These are phyloP conservation scores for Globisporangium paddicum DNA, from an alignment of 352 stramenopile species.

Conservation along the genomic window DNA sequence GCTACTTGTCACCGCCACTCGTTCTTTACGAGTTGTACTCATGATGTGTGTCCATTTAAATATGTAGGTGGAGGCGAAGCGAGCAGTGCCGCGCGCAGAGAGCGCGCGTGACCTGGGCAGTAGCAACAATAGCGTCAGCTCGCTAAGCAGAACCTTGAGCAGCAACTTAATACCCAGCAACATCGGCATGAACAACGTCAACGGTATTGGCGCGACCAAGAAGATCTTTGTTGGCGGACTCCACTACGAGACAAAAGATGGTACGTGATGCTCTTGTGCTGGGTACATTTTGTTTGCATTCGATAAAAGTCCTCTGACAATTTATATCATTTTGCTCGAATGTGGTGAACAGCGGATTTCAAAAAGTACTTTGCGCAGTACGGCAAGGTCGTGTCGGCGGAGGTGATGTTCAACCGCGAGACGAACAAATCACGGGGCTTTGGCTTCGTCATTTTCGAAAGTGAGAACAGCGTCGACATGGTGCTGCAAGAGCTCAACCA, in stretches of 20 bases:
- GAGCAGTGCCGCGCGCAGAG: slow-evolving; percentile 85
- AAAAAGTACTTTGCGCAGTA: slow-evolving; percentile 92
- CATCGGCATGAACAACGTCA: slow-evolving; percentile 24
- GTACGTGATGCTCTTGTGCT: slow-evolving; percentile 30
- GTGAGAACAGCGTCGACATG: slow-evolving; percentile 76
- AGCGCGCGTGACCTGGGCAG: slow-evolving; percentile 65
- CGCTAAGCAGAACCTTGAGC: slow-evolving; percentile 45
- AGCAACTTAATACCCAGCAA: slow-evolving; percentile 48
- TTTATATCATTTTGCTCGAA: not conserved
- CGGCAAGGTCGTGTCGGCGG: slow-evolving; percentile 89
- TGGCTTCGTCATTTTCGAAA: slow-evolving; percentile 93
- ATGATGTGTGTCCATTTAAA: not conserved
- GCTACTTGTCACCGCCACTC: not conserved
- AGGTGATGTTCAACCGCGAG: slow-evolving; percentile 95
- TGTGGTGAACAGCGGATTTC: slow-evolving; percentile 62
- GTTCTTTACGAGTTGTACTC: slow-evolving; percentile 9
- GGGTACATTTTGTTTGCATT: not conserved
- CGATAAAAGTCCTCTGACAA: not conserved
- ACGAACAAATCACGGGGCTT: slow-evolving; percentile 94
- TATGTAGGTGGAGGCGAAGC: slow-evolving; percentile 87
- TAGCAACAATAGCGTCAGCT: slow-evolving; percentile 29
- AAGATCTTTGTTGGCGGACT: slow-evolving; percentile 92
- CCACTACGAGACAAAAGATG: slow-evolving; percentile 93
- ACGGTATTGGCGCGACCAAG: slow-evolving; percentile 73
- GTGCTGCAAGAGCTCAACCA: slow-evolving; percentile 87